Evolutionary conservation across 495 filamentous ascomycete species (phyloP).

Genomic region (Aspergillus taichungensis): DNA sequence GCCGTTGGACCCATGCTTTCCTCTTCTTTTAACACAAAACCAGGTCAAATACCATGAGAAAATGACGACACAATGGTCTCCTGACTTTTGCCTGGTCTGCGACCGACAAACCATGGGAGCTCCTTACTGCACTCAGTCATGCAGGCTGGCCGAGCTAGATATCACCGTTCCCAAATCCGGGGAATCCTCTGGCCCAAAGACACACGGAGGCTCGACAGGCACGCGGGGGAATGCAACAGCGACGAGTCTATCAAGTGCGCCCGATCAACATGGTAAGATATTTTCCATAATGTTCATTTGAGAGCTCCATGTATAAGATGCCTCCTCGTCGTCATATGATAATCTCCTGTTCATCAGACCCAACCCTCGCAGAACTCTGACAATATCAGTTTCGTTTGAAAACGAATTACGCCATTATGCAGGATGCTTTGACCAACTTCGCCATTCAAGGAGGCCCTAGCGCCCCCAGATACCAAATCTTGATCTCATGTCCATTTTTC

Average conservation of each 20-base stretch:
- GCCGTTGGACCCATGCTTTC: neutral
- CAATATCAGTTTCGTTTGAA: constrained; percentile 65
- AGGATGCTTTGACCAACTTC: constrained; percentile 75
- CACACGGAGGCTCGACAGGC: constrained; percentile 32
- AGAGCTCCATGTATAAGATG: constrained; percentile 19
- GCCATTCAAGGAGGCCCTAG: constrained; percentile 50
- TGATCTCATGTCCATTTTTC: constrained; percentile 30
- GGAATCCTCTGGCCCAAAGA: constrained; percentile 33
- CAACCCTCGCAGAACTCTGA: constrained; percentile 41
- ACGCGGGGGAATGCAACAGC: neutral
- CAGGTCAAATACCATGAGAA: neutral
- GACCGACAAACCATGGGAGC: constrained; percentile 73
- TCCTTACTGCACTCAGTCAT: constrained; percentile 88
- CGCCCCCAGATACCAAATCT: neutral
- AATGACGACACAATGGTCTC: constrained; percentile 77
- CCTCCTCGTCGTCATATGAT: constrained; percentile 74
- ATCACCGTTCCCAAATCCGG: constrained; percentile 38
- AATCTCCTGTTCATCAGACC: constrained; percentile 72
- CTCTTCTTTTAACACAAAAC: neutral
- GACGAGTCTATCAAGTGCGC: no score
- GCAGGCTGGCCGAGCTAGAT: constrained; percentile 81
- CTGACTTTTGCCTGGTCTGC: constrained; percentile 90
- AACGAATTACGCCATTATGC: constrained; percentile 80
- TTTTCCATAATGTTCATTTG: constrained; percentile 15
- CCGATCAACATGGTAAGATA: no score